Conservation (phyloP, 495 filamentous ascomycete genomes). For the Aspergillus bridgeri region DNA sequence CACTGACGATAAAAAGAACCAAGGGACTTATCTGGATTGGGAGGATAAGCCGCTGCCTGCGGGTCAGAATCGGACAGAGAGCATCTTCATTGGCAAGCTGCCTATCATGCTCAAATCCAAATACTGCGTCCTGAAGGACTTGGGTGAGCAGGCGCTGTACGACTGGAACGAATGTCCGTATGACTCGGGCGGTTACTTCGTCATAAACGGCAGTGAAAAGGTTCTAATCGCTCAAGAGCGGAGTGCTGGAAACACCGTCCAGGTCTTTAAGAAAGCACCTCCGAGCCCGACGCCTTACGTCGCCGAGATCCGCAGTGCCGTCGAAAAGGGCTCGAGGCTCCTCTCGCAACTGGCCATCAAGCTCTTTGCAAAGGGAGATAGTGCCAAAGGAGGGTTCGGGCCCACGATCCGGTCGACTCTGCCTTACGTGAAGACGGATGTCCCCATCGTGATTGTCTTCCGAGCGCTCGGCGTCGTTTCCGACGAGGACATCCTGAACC, state of each 20-base stretch:
- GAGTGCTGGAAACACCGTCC: slow-evolving; percentile 95
- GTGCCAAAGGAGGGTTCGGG: slow-evolving; percentile 71
- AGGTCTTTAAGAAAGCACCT: slow-evolving; percentile 94
- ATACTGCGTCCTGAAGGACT: slow-evolving; percentile 80
- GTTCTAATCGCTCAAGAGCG: slow-evolving; percentile 97
- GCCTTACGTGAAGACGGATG: slow-evolving; percentile 89
- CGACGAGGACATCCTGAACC: slow-evolving; percentile 95
- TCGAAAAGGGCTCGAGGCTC: slow-evolving; percentile 91
- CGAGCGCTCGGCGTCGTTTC: slow-evolving; percentile 93
- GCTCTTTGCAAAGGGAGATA: slow-evolving; percentile 79
- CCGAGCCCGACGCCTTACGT: slow-evolving; percentile 85
- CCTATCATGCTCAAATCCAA: slow-evolving; percentile 97
- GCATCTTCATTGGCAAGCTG: slow-evolving; percentile 86
- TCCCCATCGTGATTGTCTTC: slow-evolving; percentile 93
- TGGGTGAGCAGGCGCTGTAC: slow-evolving; percentile 77
- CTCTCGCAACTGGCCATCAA: slow-evolving; percentile 88
- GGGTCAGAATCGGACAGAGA: slow-evolving; percentile 60
- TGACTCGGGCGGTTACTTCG: slow-evolving; percentile 96
- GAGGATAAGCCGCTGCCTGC: slow-evolving; percentile 52
- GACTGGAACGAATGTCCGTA: slow-evolving; percentile 92
- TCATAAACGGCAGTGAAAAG: slow-evolving; percentile 99
- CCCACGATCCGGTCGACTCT: slow-evolving; percentile 84
- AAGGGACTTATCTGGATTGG: slow-evolving; percentile 50
- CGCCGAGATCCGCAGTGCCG: slow-evolving; percentile 92
- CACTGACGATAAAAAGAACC: slow-evolving; percentile 40